Conservation (phyloP, 1,284 basidiomycete species). For the Exobasidium cylindrosporum region DNA sequence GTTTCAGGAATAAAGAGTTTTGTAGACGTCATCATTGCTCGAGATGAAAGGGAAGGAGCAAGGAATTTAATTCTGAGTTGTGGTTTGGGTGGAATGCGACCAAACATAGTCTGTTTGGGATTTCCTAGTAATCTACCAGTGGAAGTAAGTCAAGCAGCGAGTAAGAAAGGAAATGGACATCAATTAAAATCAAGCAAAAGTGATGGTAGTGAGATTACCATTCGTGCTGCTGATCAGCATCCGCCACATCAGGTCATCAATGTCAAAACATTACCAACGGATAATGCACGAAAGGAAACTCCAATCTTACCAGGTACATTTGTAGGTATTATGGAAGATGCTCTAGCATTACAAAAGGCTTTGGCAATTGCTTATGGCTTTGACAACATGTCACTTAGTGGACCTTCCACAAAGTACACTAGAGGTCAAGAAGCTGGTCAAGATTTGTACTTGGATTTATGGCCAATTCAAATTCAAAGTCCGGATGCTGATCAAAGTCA, state of each 20-base stretch:
- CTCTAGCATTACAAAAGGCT: constrained; percentile 54
- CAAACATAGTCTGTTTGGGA: constrained; percentile 53
- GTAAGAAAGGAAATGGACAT: not conserved
- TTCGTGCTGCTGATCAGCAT: constrained; percentile 21
- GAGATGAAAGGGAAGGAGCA: constrained; percentile 51
- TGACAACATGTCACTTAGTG: constrained; percentile 37
- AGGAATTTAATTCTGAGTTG: constrained; percentile 49
- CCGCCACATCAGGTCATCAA: constrained; percentile 23
- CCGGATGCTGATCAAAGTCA: constrained; percentile 37
- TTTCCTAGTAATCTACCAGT: constrained; percentile 30
- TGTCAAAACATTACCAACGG: constrained; percentile 41
- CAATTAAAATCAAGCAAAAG: constrained; percentile 16
- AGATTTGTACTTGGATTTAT: constrained; percentile 48
- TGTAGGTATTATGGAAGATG: constrained; percentile 54
- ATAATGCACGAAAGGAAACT: constrained; percentile 44
- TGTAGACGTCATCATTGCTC: constrained; percentile 52
- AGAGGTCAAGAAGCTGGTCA: constrained; percentile 14
- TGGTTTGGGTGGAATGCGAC: constrained; percentile 54
- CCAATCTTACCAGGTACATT: constrained; percentile 47
- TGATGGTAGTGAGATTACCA: constrained; percentile 45
- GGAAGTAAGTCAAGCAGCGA: constrained; percentile 3
- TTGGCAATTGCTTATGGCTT: constrained; percentile 52
- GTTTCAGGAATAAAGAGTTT: constrained; percentile 51
- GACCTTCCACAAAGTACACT: constrained; percentile 8
- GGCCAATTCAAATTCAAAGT: constrained; percentile 53